Evolutionary conservation across 495 filamentous ascomycete genomes (phyloP), one percentile per base, ranked within the genome.

Genomic region (Bombardia bombarda): DNA sequence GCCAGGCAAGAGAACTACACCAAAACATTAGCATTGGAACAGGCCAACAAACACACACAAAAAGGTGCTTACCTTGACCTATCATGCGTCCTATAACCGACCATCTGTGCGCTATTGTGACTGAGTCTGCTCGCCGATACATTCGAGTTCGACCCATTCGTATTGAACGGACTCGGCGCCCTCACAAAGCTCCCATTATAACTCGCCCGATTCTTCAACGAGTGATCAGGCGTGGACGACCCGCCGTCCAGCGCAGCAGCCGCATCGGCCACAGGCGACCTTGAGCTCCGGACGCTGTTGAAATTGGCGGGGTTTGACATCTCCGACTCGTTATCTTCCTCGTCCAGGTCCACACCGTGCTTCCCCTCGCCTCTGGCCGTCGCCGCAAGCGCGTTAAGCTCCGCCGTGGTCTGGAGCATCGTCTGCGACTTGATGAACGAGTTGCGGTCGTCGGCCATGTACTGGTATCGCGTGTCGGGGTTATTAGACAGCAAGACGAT

Each of bases 371-470:
- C 90, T 45, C 92, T 84, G 22, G 92, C 92, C 8, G 92, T 96
- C 35, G 83, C 88, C 47, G 86, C 93, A 23, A 98, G 72, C 7
- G 92, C 92, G 65, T 97, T 90, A 44, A 98, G 72, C 58, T 98
- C 92, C 3, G 84, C 92, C 18, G 67, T 69, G 14, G 67, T 63
- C 25, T 75, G 86, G 43, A 97, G 72, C 52, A 89, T 79, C n/a
- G 85, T 83, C 51, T 93, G 83, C 4, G 90, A 96, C 72, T 98
- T 98, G 81, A 96, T 96, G 67, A 97, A 96, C 3, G 90, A 95
- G 34, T 86, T 86, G 46, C 92, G 84, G 67, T 97, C 92, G 58
- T 97, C 92, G 40, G 84, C 80, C 88, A 98, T 96, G 43, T 86
- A 87, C 63, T 96, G 89, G 66, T 97, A 98, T 25, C 92, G 85